Conservation (phyloP, 2,329 filamentous ascomycete species). For the Rutstroemia sp. region DNA sequence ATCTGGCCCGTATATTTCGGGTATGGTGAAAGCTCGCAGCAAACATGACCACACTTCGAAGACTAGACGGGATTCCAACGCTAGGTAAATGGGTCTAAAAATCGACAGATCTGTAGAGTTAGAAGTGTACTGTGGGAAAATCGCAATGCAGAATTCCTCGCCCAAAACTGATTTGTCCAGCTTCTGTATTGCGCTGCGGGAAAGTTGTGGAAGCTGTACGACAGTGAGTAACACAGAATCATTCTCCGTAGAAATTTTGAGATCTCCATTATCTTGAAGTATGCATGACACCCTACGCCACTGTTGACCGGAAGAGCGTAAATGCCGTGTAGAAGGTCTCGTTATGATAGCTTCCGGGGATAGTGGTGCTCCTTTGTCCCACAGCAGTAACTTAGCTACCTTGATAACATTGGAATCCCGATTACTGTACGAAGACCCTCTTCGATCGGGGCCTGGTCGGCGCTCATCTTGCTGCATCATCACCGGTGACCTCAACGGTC, state of each 20-base stretch:
- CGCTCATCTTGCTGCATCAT: constrained; percentile 15
- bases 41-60: constrained; percentile 98
- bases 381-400: constrained; percentile 82
- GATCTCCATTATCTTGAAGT: constrained; percentile 87
- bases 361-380: constrained; percentile 65
- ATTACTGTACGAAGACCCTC: constrained; percentile 50
- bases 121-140: constrained; percentile 87
- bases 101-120: constrained; percentile 66
- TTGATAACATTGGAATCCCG: constrained; percentile 87
- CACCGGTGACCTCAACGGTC: constrained; percentile 14
- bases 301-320: constrained; percentile 44
- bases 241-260: constrained; percentile 82
- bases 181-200: constrained; percentile 82
- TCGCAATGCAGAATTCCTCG: constrained; percentile 88
- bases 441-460: constrained; percentile 30
- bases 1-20: constrained; percentile 65
- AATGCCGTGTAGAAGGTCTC: constrained; percentile 47
- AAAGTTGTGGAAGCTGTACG: constrained; percentile 82
- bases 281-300: constrained; percentile 92
- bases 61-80: constrained; percentile 77
- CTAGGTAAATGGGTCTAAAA: constrained; percentile 82
- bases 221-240: constrained; percentile 74
- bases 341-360: constrained; percentile 46
- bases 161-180: constrained; percentile 86
- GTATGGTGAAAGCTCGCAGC: constrained; percentile 82